Evolutionary conservation across 1,139 yeast species (phyloP).

Genomic region (Lodderomyces jiufengensis): DNA sequence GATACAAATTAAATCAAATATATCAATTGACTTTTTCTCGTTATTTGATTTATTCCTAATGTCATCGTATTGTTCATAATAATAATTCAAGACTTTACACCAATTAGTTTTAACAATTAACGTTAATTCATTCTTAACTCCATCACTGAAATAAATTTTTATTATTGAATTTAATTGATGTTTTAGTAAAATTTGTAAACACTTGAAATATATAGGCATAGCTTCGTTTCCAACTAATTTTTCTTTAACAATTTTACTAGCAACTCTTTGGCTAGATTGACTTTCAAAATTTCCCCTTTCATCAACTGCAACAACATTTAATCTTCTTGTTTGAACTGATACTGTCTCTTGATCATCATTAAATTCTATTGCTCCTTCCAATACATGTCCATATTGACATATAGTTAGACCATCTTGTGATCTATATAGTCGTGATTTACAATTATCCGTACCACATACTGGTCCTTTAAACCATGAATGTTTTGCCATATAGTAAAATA

Average conservation of each 20-base stretch:
- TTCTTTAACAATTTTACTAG: conserved; percentile 9
- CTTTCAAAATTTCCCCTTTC: conserved; percentile 18
- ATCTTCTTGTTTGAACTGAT: conserved; percentile 47
- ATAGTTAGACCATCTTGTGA: conserved; percentile 70
- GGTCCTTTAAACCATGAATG: conserved; percentile 65
- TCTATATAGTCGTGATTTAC: conserved; percentile 74
- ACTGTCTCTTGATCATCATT: conserved; percentile 69
- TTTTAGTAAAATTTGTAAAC: conserved; percentile 54
- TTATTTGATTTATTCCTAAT: conserved; percentile 7
- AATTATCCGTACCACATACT: conserved; percentile 85
- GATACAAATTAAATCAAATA: conserved; percentile 31
- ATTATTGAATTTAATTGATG: conserved; percentile 35
- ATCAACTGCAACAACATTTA: conserved; percentile 36
- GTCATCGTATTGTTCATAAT: conserved; percentile 10
- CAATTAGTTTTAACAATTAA: conserved; percentile 49
- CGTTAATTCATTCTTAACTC: conserved; percentile 33
- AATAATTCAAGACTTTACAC: conserved; percentile 22
- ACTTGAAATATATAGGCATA: conserved; percentile 39
- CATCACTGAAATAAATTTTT: conserved; percentile 11
- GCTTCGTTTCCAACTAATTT: conserved; percentile 54
- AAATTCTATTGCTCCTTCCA: conserved; percentile 73
- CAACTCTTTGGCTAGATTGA: conserved; percentile 8
- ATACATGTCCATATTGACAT: conserved; percentile 88
- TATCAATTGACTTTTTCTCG: conserved; percentile 9
- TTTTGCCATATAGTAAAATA: conserved; percentile 14